Evolutionary conservation across 495 filamentous ascomycete genomes (phyloP).

Genomic region (Corynascus novoguineensis): DNA sequence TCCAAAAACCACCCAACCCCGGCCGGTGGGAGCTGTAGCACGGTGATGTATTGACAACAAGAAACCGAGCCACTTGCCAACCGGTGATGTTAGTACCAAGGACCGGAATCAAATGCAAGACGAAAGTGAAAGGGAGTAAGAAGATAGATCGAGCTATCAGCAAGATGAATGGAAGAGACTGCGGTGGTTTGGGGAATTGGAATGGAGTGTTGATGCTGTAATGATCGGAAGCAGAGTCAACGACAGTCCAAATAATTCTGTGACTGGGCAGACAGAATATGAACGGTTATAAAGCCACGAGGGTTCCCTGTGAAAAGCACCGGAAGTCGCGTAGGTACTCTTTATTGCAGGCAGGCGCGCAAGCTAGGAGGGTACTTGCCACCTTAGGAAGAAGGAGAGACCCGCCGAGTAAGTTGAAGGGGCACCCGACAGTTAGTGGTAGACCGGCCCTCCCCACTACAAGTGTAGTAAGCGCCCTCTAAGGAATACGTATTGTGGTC

Average conservation of each 20-base stretch:
- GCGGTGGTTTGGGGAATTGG: slow-evolving; percentile 37
- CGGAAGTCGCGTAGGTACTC: not conserved
- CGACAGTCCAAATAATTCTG: slow-evolving; percentile 37
- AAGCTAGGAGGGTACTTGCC: too few species aligned
- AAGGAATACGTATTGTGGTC: too few species aligned
- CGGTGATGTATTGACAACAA: slow-evolving; percentile 21
- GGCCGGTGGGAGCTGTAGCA: slow-evolving; percentile 1
- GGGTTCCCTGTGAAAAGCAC: not conserved
- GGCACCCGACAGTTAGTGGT: too few species aligned
- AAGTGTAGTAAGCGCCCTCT: too few species aligned
- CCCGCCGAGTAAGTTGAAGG: too few species aligned
- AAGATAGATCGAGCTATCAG: slow-evolving; percentile 53
- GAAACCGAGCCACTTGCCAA: slow-evolving; percentile 22
- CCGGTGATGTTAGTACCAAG: slow-evolving; percentile 43
- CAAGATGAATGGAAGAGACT: slow-evolving; percentile 49
- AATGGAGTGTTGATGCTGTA: slow-evolving; percentile 48
- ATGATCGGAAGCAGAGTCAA: slow-evolving; percentile 45
- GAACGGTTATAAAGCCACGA: not conserved
- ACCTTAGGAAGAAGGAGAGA: too few species aligned
- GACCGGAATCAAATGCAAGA: slow-evolving; percentile 46
- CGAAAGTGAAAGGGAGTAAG: slow-evolving; percentile 42
- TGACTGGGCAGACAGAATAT: slow-evolving; percentile 17
- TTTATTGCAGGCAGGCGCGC: too few species aligned
- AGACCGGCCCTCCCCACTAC: too few species aligned
- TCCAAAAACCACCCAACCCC: slow-evolving; percentile 23